Base-by-base conservation (phyloP, 768 basidiomycete genomes). In the Galerina sulciceps region DNA sequence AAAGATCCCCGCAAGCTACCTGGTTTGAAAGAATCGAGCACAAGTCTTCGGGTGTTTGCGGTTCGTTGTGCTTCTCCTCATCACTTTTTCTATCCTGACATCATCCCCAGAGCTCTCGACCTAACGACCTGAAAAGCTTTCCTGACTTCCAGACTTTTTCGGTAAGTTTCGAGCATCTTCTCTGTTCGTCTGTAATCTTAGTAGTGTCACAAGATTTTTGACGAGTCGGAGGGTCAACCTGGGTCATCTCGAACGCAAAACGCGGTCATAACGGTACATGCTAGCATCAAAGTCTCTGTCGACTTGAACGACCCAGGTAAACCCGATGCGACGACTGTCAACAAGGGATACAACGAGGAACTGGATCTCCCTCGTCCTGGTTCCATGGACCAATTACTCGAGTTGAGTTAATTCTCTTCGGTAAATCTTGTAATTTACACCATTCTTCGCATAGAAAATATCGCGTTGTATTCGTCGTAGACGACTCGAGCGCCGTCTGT, bases 321-420 rank as follows among this genome's bases (percentile, higher is more conserved):
- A 22, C 50, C 50, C 14, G 50, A 40, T 20, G 37, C 38, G 15
- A 37, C 8, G 2, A 52, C 14, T 17, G 50, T 52, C 2, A 38
- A 52, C 18, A 22, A 22, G 36, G 50, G 50, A 1, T 52, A 52
- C 22, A 26, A 52, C 15, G 34, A 20, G 22, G 18, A 52, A 14
- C 50, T 52, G 36, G 50, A 52, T n/a, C 18, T n/a, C 10, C 50
- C 50, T 22, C 50, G 50, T 22, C 50, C 50, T 13, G 20, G 37
- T 14, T 41, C 10, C 18, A 52, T 52, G 50, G 50, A 52, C n/a
- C 18, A 52, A 40, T 52, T 23, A n/a, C 36, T 52, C 10, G 50
- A 52, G 50, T 52, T 22, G 17, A 17, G 17, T 14, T 5, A 1
- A 10, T 44, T 44, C n/a, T 44, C 13, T 18, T 44, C n/a, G 4